A percentile compares a stretch with the other conserved stretches of the same genome.
These are phyloP conservation scores for Polytrichum commune DNA, from an alignment of 225 moss, liverwort and hornwort species.

Conservation along the genomic window DNA sequence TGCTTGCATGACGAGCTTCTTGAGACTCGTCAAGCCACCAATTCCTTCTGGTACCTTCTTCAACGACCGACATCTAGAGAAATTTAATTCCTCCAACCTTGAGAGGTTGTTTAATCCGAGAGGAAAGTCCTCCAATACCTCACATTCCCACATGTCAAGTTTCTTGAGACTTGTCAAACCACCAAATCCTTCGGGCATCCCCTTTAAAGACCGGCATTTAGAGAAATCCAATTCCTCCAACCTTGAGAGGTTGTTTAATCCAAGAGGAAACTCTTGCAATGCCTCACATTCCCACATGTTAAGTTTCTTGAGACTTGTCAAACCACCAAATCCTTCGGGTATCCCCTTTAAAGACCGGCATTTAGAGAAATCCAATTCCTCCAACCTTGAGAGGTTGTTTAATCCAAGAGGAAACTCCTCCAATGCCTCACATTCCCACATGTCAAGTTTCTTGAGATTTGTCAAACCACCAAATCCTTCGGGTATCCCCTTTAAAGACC, in stretches of 20 bases:
- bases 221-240: neutral
- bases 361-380: neutral
- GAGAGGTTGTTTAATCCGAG: neutral
- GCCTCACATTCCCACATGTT: neutral
- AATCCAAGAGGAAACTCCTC: neutral
- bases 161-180: neutral
- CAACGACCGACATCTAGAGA: neutral
- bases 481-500: neutral
- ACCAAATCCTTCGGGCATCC: neutral
- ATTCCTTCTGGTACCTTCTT: neutral
- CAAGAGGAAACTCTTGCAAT: neutral
- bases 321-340: neutral
- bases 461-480: neutral
- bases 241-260: neutral
- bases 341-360: neutral
- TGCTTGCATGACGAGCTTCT: neutral
- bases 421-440: neutral
- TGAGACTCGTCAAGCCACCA: neutral
- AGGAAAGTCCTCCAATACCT: neutral
- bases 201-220: neutral
- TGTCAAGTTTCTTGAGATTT: neutral
- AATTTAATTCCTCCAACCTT: neutral
- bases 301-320: neutral
- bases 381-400: neutral
- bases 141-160: neutral